Conservation (phyloP, 768 basidiomycete genomes). For the Calocera cornea region DNA sequence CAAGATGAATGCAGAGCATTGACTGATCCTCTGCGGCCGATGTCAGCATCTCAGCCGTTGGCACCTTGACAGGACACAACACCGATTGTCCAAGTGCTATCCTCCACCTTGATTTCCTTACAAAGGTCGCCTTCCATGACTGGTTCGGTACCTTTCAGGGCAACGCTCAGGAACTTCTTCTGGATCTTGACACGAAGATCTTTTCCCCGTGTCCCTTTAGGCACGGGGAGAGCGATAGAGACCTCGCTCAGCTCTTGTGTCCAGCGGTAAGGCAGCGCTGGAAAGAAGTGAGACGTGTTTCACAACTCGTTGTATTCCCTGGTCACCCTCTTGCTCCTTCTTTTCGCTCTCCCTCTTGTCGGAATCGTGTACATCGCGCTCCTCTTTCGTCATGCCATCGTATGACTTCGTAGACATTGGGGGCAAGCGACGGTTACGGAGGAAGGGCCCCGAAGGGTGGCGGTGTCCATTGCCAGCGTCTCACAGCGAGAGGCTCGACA, state of each 20-base stretch:
- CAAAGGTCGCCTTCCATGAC: conserved; percentile 85
- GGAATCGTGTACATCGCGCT: conserved; percentile 60
- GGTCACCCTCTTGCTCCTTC: conserved; percentile 72
- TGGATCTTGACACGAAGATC: conserved; percentile 60
- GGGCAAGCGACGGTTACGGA: background rate
- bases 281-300: background rate
- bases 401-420: conserved; percentile 28
- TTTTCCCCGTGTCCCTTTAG: conserved; percentile 70
- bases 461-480: too few relatives aligned
- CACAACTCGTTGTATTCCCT: background rate
- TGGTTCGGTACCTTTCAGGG: conserved; percentile 71
- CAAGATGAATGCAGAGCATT: conserved; percentile 58
- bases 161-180: conserved; percentile 72
- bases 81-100: conserved; percentile 95
- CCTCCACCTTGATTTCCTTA: conserved; percentile 88
- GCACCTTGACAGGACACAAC: conserved; percentile 20
- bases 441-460: too few relatives aligned
- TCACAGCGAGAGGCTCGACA: too few relatives aligned
- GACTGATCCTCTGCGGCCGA: conserved; percentile 58
- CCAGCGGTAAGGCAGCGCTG: conserved; percentile 89
- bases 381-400: conserved; percentile 62
- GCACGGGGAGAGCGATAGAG: conserved; percentile 69
- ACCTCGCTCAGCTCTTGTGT: conserved; percentile 78
- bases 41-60: conserved; percentile 10
- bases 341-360: conserved; percentile 53